Evolutionary conservation across 2,329 filamentous ascomycete species (phyloP).

Genomic region (Penicillium sclerotiorum): DNA sequence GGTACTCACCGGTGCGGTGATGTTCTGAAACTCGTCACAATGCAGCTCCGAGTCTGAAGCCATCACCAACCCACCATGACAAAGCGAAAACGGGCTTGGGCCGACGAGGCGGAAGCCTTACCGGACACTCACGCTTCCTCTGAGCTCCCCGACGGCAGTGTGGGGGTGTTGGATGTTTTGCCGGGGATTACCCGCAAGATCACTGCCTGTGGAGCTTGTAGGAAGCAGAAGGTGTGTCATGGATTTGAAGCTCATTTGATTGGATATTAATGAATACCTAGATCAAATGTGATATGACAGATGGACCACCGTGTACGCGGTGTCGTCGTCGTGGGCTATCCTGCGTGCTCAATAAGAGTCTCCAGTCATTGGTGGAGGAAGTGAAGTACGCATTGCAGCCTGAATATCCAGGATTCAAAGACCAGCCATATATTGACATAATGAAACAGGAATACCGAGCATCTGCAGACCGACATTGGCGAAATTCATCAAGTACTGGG

Average conservation of each 20-base stretch:
- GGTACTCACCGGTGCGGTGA: constrained; percentile 12
- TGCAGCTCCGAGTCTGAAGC: neutral
- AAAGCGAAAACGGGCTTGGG: constrained; percentile 16
- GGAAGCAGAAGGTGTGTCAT: constrained; percentile 51
- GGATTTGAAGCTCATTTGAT: neutral
- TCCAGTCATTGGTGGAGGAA: constrained; percentile 50
- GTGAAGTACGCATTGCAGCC: constrained; percentile 40
- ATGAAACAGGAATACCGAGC: constrained; percentile 33
- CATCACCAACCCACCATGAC: constrained; percentile 3
- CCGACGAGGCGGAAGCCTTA: constrained; percentile 18
- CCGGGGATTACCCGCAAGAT: constrained; percentile 43
- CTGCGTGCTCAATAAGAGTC: constrained; percentile 52
- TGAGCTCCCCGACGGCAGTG: constrained; percentile 4
- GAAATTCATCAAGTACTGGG: constrained; percentile 31
- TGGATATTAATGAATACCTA: constrained; percentile 13
- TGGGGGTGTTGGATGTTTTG: constrained; percentile 22
- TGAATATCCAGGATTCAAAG: neutral
- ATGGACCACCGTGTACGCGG: constrained; percentile 51
- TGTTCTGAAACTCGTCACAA: neutral
- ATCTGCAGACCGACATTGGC: constrained; percentile 34
- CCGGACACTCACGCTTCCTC: constrained; percentile 9
- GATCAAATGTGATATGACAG: constrained; percentile 53
- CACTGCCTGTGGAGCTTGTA: constrained; percentile 53
- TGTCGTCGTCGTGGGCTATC: constrained; percentile 50
- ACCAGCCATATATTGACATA: neutral